Percentiles rank a stretch among this genome's conserved stretches.
phyloP scores from a whole-genome alignment of 2,329 filamentous ascomycete genomes.

The Sarocladium oryzae region DNA sequence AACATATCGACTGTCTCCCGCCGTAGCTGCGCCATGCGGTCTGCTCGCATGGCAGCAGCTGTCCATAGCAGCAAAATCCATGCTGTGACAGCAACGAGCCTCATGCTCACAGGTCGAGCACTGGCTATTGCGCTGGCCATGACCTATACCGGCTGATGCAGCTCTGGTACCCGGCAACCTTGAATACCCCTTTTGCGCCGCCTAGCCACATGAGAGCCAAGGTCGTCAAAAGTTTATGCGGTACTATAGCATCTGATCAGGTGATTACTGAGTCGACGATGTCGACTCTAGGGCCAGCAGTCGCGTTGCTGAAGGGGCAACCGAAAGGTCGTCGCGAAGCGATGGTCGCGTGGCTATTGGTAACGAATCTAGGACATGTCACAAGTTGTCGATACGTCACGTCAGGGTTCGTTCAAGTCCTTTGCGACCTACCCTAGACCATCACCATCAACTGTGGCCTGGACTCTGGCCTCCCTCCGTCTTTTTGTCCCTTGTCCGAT shows the following conservation, averaged over 20 bases:
- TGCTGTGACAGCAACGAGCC: constrained; percentile 8
- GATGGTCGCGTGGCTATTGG: not conserved
- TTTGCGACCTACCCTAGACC: not conserved
- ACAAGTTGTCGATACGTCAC: not conserved
- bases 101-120: not conserved
- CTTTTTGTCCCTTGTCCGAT: no score
- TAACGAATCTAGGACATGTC: not conserved
- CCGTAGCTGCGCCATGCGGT: constrained; percentile 48
- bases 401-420: not conserved
- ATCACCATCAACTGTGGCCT: no score
- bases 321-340: not conserved
- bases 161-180: not conserved
- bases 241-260: not conserved
- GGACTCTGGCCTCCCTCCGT: no score
- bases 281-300: not conserved
- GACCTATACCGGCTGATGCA: not conserved
- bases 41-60: constrained; percentile 46
- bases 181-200: not conserved
- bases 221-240: not conserved
- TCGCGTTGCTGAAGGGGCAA: not conserved
- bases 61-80: constrained; percentile 35
- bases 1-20: constrained; percentile 71
- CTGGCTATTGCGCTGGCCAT: no score
- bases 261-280: not conserved
- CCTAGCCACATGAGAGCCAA: constrained; percentile 2